Conservation (phyloP, 495 filamentous ascomycete species). For the Parachaetomium inaequale region DNA sequence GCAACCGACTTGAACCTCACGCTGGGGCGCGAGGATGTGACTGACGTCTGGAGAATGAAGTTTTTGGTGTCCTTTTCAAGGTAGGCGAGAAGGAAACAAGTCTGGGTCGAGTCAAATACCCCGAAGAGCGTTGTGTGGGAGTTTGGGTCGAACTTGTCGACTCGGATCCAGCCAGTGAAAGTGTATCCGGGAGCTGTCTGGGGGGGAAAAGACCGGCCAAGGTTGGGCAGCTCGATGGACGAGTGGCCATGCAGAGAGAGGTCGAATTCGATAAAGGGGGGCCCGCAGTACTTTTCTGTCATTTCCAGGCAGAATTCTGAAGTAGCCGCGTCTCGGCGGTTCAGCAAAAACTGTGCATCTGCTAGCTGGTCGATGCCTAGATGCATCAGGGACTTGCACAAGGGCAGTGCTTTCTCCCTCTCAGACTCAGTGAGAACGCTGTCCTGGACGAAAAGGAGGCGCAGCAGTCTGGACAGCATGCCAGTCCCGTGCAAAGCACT, state of each 20-base stretch:
- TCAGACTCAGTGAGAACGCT: slow-evolving; percentile 48
- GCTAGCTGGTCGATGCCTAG: slow-evolving; percentile 72
- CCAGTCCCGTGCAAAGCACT: slow-evolving; percentile 73
- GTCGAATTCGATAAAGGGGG: slow-evolving; percentile 91
- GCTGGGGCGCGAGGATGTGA: slow-evolving; percentile 79
- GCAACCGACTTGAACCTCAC: slow-evolving; percentile 82
- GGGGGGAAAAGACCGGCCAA: slow-evolving; percentile 77
- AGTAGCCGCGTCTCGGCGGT: slow-evolving; percentile 55
- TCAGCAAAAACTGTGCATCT: slow-evolving; percentile 74
- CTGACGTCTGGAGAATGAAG: slow-evolving; percentile 94
- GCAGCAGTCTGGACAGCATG: slow-evolving; percentile 67
- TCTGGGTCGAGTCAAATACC: slow-evolving; percentile 86
- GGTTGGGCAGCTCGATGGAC: slow-evolving; percentile 79
- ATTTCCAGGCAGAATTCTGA: slow-evolving; percentile 71
- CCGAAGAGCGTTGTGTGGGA: slow-evolving; percentile 95
- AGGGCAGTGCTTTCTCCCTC: slow-evolving; percentile 53
- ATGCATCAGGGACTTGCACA: slow-evolving; percentile 57
- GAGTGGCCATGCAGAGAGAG: slow-evolving; percentile 80
- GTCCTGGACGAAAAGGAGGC: slow-evolving; percentile 56
- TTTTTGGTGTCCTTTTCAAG: slow-evolving; percentile 92
- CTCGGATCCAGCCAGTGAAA: slow-evolving; percentile 78
- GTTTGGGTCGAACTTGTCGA: slow-evolving; percentile 78
- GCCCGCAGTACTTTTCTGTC: slow-evolving; percentile 66
- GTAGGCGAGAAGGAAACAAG: slow-evolving; percentile 90
- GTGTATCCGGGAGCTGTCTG: slow-evolving; percentile 77